Evolutionary conservation across 768 basidiomycete species (phyloP), one percentile per base, ranked within the genome.

Genomic region (Nidularia pulvinata): DNA sequence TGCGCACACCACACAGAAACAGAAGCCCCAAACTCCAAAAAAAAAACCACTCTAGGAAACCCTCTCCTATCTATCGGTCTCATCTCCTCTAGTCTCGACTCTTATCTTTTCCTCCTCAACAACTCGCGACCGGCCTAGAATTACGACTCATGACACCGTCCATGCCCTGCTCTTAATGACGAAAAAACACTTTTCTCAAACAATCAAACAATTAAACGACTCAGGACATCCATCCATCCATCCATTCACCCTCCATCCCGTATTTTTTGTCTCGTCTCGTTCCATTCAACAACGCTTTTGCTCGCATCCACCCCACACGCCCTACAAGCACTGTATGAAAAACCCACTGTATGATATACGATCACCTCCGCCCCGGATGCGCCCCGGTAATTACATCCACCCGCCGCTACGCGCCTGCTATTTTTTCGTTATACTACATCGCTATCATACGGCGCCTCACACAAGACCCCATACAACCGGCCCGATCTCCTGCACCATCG

Each of bases 161-260:
- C 62, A 57, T 53, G 81, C 81, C 81, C 84, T 85, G 81, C 84
- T 85, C 81, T 83, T 80, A 76, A 69, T 61, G 70, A 64, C 75
- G 66, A 36, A 46, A 14, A 30, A 19, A 16, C 37, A 46, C 30
- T 46, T 53, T 46, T 52, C 51, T 52, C 49, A 46, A 48, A 44
- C 51, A 49, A 34, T 51, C 60, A 68, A 39, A 61, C 69, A 30
- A 73, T 71, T 72, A 75, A 75, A 75, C 73, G 78, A 82, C 81
- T 68, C 66, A 60, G 65, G 61, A 57, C 25, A 30, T 30, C 25
- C 25, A 30, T 30, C 25, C 25, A 30, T 30, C 2, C 2, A 30
- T 30, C 25, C 25, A 30, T 30, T 3, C 2, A 30, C 25, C n/a
- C 25, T 9, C 45, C n/a, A n/a, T 14, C 45, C 10, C 45, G 25